Percentiles rank a stretch among this genome's conserved stretches.
These are phyloP conservation scores for Deinandra increscens DNA, from an alignment of 129 eudicot species.

Conservation along the genomic window DNA sequence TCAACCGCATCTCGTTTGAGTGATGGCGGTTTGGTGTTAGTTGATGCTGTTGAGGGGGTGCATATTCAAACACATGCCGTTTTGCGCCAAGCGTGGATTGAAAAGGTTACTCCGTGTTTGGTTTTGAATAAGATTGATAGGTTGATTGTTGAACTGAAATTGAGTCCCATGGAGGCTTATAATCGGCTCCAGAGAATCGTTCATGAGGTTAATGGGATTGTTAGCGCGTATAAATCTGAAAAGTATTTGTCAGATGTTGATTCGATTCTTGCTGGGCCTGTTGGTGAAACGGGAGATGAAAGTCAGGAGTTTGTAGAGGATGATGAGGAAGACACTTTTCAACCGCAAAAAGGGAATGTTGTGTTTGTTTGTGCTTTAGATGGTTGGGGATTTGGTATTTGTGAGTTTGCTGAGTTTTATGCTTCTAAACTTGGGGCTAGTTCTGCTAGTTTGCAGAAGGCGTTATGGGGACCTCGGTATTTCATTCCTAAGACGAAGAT, in stretches of 20 bases:
- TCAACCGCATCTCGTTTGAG: constrained; percentile 93
- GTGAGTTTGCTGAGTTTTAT: constrained; percentile 81
- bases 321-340: constrained; percentile 91
- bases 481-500: constrained; percentile 64
- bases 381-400: constrained; percentile 90
- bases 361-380: constrained; percentile 88
- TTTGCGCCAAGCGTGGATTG: constrained; percentile 94
- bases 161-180: constrained; percentile 92
- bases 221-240: constrained; percentile 75
- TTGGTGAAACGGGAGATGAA: constrained; percentile 55
- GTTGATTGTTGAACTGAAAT: constrained; percentile 70
- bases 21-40: constrained; percentile 89
- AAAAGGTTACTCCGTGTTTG: constrained; percentile 78
- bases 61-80: constrained; percentile 99
- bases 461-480: constrained; percentile 93
- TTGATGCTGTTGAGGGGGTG: constrained; percentile 97
- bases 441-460: constrained; percentile 50
- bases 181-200: constrained; percentile 66
- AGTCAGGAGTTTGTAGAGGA: constrained; percentile 62
- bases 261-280: constrained; percentile 63
- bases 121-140: constrained; percentile 96
- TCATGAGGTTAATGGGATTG: constrained; percentile 90
- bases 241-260: constrained; percentile 96
- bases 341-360: constrained; percentile 96
- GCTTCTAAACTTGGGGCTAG: constrained; percentile 73